Percentiles rank a stretch among this genome's conserved stretches.
Evolutionary conservation across 148 eudicot genomes (phyloP).

Genomic region (Camellia japonica): DNA sequence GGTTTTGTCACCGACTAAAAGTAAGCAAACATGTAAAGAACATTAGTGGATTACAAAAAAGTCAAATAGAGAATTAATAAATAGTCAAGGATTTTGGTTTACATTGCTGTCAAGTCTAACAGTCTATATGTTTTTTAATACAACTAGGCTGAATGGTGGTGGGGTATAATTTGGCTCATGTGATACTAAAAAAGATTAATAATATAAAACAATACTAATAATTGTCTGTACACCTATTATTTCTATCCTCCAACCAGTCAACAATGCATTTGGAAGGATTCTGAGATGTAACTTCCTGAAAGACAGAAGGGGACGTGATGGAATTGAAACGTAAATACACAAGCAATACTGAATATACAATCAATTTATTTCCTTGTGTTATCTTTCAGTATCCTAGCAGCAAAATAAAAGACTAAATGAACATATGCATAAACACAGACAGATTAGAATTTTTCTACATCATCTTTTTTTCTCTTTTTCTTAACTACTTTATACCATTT

Average conservation of each 20-base stretch:
- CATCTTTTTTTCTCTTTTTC: neutral
- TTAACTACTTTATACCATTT: neutral
- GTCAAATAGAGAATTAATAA: neutral
- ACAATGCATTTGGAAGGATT: neutral
- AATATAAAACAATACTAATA: neutral
- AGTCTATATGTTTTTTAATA: too few relatives aligned
- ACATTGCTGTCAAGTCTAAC: neutral
- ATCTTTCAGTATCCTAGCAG: neutral
- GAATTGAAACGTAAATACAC: too few relatives aligned
- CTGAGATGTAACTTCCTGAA: too few relatives aligned
- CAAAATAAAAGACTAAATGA: neutral
- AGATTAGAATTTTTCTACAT: neutral
- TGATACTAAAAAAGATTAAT: too few relatives aligned
- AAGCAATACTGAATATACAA: too few relatives aligned
- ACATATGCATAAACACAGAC: neutral
- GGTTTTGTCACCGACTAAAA: neutral
- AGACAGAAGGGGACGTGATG: too few relatives aligned
- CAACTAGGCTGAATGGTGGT: too few relatives aligned
- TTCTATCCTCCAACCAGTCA: neutral
- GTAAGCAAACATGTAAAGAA: neutral
- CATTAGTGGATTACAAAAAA: neutral
- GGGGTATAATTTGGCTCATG: too few relatives aligned
- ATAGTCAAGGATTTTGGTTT: neutral
- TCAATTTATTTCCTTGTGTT: too few relatives aligned
- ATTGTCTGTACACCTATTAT: neutral